phyloP scores from a whole-genome alignment of 2,329 filamentous ascomycete genomes.

The Rhinocladiella mackenziei region DNA sequence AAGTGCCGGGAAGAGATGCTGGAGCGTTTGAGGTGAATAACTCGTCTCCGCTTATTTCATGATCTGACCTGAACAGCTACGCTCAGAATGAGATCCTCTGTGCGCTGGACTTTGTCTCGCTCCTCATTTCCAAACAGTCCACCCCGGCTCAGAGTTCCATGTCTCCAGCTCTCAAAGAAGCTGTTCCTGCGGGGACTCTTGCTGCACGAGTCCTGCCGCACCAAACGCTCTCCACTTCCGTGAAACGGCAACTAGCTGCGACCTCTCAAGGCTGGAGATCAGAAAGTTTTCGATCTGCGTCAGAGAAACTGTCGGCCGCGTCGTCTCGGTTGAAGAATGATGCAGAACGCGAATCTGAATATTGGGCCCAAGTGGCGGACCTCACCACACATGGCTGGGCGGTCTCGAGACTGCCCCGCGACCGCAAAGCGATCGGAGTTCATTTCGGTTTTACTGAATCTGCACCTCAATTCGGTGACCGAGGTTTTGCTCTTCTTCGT shows the following conservation, averaged over 20 bases:
- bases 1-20: conserved; percentile 44
- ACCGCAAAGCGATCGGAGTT: conserved; percentile 72
- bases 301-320: conserved; percentile 68
- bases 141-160: conserved; percentile 66
- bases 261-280: conserved; percentile 69
- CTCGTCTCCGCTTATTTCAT: background rate
- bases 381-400: conserved; percentile 85
- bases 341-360: conserved; percentile 73
- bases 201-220: conserved; percentile 63
- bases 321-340: conserved; percentile 70
- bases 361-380: conserved; percentile 81
- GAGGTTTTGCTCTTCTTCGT: conserved; percentile 75
- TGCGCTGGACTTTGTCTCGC: conserved; percentile 76
- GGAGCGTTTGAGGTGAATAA: conserved; percentile 41
- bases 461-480: conserved; percentile 56
- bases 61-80: conserved; percentile 38
- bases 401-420: conserved; percentile 69
- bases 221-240: conserved; percentile 55
- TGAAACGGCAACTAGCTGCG: conserved; percentile 51
- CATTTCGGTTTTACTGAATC: conserved; percentile 84
- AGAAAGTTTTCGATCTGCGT: conserved; percentile 69
- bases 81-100: conserved; percentile 53
- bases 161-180: conserved; percentile 64
- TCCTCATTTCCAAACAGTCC: conserved; percentile 78
- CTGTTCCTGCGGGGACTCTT: conserved; percentile 69